Evolutionary conservation across 306 rosid species (phyloP).

Genomic region (Cucumis hystrix): DNA sequence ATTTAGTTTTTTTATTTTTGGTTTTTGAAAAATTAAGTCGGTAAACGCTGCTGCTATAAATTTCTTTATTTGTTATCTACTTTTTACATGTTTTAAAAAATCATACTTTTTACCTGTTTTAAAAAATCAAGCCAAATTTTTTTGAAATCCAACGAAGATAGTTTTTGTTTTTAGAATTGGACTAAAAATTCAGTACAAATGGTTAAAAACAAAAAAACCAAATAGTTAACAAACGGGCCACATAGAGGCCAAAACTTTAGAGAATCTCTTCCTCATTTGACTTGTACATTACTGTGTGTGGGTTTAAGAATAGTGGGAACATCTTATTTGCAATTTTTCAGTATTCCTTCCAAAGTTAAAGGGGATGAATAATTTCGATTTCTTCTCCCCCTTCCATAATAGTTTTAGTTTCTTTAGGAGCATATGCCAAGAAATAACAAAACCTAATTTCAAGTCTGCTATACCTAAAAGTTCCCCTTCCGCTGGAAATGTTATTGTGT

Average conservation of each 20-base stretch:
- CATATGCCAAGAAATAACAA: background rate
- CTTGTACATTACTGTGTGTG: background rate
- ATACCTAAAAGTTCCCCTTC: background rate
- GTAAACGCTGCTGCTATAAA: too few relatives aligned
- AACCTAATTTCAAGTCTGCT: background rate
- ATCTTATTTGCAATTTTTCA: background rate
- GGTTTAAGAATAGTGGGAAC: background rate
- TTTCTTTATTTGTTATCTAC: too few relatives aligned
- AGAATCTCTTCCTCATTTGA: background rate
- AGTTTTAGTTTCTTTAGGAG: background rate
- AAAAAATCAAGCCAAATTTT: too few relatives aligned
- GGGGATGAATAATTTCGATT: background rate
- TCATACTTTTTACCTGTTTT: too few relatives aligned
- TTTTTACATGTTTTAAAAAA: too few relatives aligned
- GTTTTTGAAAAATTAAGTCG: too few relatives aligned
- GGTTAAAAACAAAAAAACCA: too few relatives aligned
- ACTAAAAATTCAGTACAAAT: too few relatives aligned
- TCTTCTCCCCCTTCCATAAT: background rate
- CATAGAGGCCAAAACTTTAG: background rate
- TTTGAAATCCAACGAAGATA: too few relatives aligned
- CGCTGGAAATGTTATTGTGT: background rate
- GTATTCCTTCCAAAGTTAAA: background rate
- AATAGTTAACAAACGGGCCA: background rate
- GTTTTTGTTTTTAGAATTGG: too few relatives aligned
- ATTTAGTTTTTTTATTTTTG: too few relatives aligned